Evolutionary conservation across 1,139 yeast genomes (phyloP), one percentile per base, ranked within the genome.

Genomic region (Nadsonia starkeyi-henricii): DNA sequence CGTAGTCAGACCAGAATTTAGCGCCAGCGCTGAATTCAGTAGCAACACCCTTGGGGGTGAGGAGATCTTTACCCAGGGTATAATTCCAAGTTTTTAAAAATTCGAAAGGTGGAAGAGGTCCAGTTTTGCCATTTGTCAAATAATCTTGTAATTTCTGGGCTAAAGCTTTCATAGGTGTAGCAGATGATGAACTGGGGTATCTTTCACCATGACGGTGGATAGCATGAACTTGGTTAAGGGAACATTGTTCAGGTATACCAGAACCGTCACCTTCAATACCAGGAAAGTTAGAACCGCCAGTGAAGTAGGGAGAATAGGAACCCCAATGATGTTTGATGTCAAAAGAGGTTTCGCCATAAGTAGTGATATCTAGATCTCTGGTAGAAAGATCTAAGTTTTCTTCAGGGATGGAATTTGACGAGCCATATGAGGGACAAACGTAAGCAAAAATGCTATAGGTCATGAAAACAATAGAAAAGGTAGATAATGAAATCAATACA

Each of bases 251-350:
- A 3, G 68, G 67, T 20, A 61, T 51, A 5, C 28, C 28, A 5
- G 28, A 5, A 9, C 28, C 28, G 9, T 57, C 57, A 17, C 17
- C 39, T 13, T 33, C 39, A 15, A 62, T 54, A 4, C 67, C 67
- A 18, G 55, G 57, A 48, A 59, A 65, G 9, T 57, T 55, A 9
- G 57, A 54, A 20, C 71, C 71, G 17, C 63, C 54, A 30, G 64
- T 68, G 52, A 67, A 67, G 53, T 65, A 67, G 5, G 71, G 71
- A 41, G 71, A 65, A 47, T 62, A 58, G 7, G 69, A 54, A 23
- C 71, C 71, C 71, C 71, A 67, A 46, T 68, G 65, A 51, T 67
- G 66, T 52, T 59, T 61, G 62, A 66, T 66, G 53, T 67, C 61
- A 54, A 67, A 67, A 33, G 5, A 3, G 9, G 28, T 15, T 5